A percentile compares a stretch with the other conserved stretches of the same genome.
Conservation (phyloP, 768 basidiomycete species). For the Gyrodon lividus region DNA sequence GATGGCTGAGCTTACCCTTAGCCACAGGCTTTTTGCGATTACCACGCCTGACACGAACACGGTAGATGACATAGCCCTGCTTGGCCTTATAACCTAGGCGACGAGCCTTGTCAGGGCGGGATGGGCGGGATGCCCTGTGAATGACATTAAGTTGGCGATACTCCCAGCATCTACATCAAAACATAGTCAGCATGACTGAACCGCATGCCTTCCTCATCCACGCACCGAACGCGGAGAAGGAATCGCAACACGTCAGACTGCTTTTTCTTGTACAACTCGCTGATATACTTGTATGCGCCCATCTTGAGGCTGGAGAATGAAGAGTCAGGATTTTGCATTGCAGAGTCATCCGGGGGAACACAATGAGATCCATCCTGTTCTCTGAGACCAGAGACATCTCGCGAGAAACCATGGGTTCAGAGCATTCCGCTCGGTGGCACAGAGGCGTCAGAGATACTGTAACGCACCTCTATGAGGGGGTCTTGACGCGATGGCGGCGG, state of each 20-base stretch:
- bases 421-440: neutral
- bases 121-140: constrained; percentile 96
- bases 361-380: constrained; percentile 24
- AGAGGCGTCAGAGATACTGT: constrained; percentile 3
- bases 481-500: constrained; percentile 19
- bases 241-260: constrained; percentile 97
- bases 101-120: constrained; percentile 98
- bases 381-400: constrained; percentile 2
- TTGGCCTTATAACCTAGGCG: constrained; percentile 99
- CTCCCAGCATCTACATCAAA: constrained; percentile 81
- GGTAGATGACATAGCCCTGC: constrained; percentile 98
- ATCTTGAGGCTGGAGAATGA: constrained; percentile 51
- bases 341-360: constrained; percentile 15
- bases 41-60: constrained; percentile 94
- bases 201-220: constrained; percentile 6
- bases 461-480: constrained; percentile 30
- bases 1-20: constrained; percentile 66
- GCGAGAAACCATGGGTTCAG: constrained; percentile 5
- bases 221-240: constrained; percentile 92
- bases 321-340: constrained; percentile 10
- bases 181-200: constrained; percentile 5
- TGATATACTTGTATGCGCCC: constrained; percentile 96
- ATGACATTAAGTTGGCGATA: constrained; percentile 98
- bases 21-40: constrained; percentile 99
- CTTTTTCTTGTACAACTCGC: constrained; percentile 98